These are phyloP conservation scores for Erythrobasidium hasegawianum DNA, from an alignment of 1,284 basidiomycete species.

Conservation along the genomic window DNA sequence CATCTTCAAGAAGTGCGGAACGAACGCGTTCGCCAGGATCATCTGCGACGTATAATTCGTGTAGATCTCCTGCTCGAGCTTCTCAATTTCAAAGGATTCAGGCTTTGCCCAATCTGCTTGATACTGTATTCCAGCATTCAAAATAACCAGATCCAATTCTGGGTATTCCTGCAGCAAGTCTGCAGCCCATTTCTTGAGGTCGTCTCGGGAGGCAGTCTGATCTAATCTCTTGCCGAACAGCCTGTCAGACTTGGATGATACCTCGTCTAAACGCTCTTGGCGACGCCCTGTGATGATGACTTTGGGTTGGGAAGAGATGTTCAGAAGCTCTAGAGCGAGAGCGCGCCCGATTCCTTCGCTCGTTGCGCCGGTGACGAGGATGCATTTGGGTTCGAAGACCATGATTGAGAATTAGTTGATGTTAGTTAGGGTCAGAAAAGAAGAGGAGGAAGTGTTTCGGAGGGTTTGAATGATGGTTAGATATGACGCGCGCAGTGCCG, in stretches of 20 bases:
- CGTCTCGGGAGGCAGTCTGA: conserved; percentile 9
- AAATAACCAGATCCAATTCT: conserved; percentile 57
- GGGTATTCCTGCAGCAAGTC: conserved; percentile 54
- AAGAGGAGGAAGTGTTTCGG: too few relatives aligned
- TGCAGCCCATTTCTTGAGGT: conserved; percentile 44
- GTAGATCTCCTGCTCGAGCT: conserved; percentile 55
- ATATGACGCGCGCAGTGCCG: too few relatives aligned
- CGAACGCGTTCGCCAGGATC: conserved; percentile 55
- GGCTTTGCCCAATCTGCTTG: conserved; percentile 56
- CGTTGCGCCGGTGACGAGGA: conserved; percentile 62
- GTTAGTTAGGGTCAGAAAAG: conserved; percentile 26
- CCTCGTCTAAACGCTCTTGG: conserved; percentile 44
- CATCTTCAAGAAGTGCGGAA: conserved; percentile 59
- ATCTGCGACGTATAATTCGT: conserved; percentile 61
- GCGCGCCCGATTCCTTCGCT: conserved; percentile 59
- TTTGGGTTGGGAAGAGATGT: conserved; percentile 47
- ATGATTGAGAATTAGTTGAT: conserved; percentile 48
- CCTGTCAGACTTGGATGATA: conserved; percentile 51
- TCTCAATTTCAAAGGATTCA: conserved; percentile 55
- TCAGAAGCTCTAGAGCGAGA: conserved; percentile 52
- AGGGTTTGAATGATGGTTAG: too few relatives aligned
- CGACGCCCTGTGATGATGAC: conserved; percentile 60
- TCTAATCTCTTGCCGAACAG: conserved; percentile 17
- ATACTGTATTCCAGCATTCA: conserved; percentile 59
- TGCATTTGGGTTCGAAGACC: conserved; percentile 57